phyloP scores from a whole-genome alignment of 805 yeast species.

The Yamadazyma sp. region DNA sequence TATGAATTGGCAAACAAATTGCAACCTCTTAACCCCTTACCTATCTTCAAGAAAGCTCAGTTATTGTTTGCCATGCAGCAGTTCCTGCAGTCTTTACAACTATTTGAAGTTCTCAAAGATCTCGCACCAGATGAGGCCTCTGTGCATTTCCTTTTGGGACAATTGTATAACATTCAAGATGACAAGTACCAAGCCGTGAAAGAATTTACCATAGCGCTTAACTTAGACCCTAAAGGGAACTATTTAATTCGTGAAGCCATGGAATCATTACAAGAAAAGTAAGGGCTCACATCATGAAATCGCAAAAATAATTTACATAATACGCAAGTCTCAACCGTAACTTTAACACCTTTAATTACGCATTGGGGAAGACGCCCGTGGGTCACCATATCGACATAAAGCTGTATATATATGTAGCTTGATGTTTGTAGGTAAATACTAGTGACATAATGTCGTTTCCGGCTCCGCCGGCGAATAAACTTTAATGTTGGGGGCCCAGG shows the following conservation, averaged over 20 bases:
- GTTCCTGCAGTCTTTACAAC: constrained; percentile 68
- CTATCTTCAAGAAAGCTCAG: constrained; percentile 87
- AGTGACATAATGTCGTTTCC: too few relatives aligned
- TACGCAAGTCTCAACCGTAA: too few relatives aligned
- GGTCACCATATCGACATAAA: too few relatives aligned
- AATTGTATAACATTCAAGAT: constrained; percentile 73
- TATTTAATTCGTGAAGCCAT: constrained; percentile 83
- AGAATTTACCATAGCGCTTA: constrained; percentile 85
- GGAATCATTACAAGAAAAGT: constrained; percentile 47
- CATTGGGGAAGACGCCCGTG: too few relatives aligned
- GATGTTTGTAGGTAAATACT: too few relatives aligned
- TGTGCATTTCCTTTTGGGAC: constrained; percentile 87
- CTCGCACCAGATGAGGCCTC: constrained; percentile 94
- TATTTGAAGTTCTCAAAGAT: constrained; percentile 68
- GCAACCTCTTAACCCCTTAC: constrained; percentile 83
- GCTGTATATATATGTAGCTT: too few relatives aligned
- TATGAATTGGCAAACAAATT: constrained; percentile 80
- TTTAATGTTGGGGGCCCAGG: too few relatives aligned
- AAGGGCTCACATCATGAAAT: too few relatives aligned
- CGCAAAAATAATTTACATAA: too few relatives aligned
- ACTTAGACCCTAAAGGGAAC: constrained; percentile 89
- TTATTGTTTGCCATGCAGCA: constrained; percentile 68
- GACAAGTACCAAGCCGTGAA: constrained; percentile 76
- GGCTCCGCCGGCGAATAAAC: too few relatives aligned
- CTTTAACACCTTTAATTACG: too few relatives aligned